These are phyloP conservation scores for Beauveria varroae DNA, from an alignment of 2,329 filamentous ascomycete genomes.

Conservation along the genomic window DNA sequence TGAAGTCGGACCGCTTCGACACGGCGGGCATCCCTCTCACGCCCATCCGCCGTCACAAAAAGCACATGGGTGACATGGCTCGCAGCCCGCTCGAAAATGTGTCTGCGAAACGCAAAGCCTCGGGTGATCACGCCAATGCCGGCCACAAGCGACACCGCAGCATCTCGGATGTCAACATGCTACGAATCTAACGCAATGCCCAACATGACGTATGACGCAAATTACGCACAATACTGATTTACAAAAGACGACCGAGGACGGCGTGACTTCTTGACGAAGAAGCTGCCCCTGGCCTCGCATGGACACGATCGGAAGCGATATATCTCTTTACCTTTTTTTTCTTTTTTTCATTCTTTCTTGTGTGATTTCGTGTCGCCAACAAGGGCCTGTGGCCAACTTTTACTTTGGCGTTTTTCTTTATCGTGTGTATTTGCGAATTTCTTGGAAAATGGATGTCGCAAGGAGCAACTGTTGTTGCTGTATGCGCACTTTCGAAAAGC, in stretches of 20 bases:
- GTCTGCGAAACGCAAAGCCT: conserved; percentile 49
- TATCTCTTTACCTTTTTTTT: neutral
- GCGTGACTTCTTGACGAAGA: conserved; percentile 25
- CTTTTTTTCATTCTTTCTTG: neutral
- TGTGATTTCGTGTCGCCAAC: neutral
- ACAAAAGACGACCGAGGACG: conserved; percentile 38
- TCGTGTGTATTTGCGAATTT: neutral
- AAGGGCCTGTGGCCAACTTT: neutral
- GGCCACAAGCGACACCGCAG: conserved; percentile 52
- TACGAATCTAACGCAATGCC: conserved; percentile 32
- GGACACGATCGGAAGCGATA: conserved; percentile 2
- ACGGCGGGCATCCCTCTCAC: conserved; percentile 63
- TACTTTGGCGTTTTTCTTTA: too few relatives aligned
- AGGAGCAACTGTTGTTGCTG: neutral
- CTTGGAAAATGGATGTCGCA: neutral
- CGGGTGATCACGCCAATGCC: conserved; percentile 29
- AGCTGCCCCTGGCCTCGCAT: conserved; percentile 37
- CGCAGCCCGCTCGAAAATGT: conserved; percentile 43
- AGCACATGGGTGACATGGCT: conserved; percentile 33
- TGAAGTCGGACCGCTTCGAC: conserved; percentile 58
- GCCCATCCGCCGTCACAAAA: conserved; percentile 54
- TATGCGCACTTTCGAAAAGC: neutral
- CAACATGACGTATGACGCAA: neutral
- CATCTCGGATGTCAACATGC: conserved; percentile 47
- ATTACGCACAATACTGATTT: conserved; percentile 11